A percentile compares a stretch with the other conserved stretches of the same genome.
phyloP scores from a whole-genome alignment of 441 rosid species.

The Pelargonium citronellum region DNA sequence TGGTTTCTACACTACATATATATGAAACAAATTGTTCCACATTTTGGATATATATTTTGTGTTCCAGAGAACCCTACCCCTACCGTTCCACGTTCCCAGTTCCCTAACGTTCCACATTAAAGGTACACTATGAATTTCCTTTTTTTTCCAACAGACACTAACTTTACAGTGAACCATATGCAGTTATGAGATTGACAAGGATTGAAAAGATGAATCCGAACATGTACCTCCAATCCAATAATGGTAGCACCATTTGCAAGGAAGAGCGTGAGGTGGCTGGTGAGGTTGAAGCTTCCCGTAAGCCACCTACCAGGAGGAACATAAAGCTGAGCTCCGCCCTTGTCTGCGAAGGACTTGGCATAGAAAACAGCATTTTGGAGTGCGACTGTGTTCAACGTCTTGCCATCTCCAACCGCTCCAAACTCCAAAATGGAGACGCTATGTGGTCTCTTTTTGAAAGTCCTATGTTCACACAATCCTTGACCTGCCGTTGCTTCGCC shows the following conservation, averaged over 20 bases:
- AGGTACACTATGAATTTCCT: too few relatives aligned
- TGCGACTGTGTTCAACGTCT: slow-evolving; percentile 71
- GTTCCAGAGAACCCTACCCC: too few relatives aligned
- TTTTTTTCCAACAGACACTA: too few relatives aligned
- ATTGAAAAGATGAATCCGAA: not conserved
- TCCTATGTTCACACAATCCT: slow-evolving; percentile 41
- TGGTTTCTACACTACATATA: too few relatives aligned
- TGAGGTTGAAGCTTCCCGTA: slow-evolving; percentile 83
- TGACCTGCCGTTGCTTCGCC: slow-evolving; percentile 29
- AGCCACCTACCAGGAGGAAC: slow-evolving; percentile 92
- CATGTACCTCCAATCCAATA: slow-evolving; percentile 74
- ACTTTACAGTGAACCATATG: too few relatives aligned
- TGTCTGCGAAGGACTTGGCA: slow-evolving; percentile 86
- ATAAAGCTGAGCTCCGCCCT: slow-evolving; percentile 96
- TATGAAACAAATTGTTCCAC: too few relatives aligned
- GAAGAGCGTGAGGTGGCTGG: slow-evolving; percentile 92
- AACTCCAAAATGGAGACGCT: slow-evolving; percentile 88
- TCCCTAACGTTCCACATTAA: too few relatives aligned
- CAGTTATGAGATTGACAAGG: too few relatives aligned
- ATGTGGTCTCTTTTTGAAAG: slow-evolving; percentile 71
- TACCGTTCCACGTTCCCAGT: too few relatives aligned
- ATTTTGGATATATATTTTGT: too few relatives aligned
- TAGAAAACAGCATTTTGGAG: slow-evolving; percentile 91
- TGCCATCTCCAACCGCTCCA: slow-evolving; percentile 94
- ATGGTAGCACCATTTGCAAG: slow-evolving; percentile 78